A percentile compares a stretch with the other conserved stretches of the same genome.
These are phyloP conservation scores for Mallotus nudiflorus DNA, from an alignment of 345 rosid genomes.

Conservation along the genomic window DNA sequence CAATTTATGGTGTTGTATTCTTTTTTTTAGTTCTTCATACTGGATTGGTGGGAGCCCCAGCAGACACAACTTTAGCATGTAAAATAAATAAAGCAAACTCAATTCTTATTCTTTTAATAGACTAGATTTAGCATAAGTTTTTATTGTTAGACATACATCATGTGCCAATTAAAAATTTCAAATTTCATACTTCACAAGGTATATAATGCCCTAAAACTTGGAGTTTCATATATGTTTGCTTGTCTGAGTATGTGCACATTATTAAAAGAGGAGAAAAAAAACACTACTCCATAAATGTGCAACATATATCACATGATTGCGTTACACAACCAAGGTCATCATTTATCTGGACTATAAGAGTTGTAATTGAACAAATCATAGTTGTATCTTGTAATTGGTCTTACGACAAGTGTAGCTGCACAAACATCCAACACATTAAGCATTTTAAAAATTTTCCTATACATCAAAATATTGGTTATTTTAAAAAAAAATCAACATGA, in stretches of 20 bases:
- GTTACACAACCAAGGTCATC: no score
- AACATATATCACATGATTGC: no score
- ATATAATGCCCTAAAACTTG: background rate
- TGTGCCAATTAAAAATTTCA: no score
- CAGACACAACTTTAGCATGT: background rate
- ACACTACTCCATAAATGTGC: no score
- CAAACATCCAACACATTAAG: background rate
- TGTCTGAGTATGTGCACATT: no score
- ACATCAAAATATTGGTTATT: background rate
- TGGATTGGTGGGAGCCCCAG: background rate
- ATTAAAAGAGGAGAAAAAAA: no score
- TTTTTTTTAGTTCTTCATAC: background rate
- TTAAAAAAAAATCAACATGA: background rate
- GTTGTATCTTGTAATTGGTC: background rate
- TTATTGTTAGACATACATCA: background rate
- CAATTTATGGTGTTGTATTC: background rate
- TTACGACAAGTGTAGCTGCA: background rate
- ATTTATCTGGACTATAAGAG: no score
- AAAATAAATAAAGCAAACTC: background rate
- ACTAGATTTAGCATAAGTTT: background rate
- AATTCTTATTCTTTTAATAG: background rate
- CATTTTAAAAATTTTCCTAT: background rate
- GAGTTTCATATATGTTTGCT: background rate
- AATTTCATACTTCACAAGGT: background rate
- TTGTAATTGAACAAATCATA: no score